Percentiles rank a stretch among this genome's conserved stretches.
These are phyloP conservation scores for Schoenoplectus tabernaemontani DNA, from an alignment of 202 grass and related monocot species.

Conservation along the genomic window DNA sequence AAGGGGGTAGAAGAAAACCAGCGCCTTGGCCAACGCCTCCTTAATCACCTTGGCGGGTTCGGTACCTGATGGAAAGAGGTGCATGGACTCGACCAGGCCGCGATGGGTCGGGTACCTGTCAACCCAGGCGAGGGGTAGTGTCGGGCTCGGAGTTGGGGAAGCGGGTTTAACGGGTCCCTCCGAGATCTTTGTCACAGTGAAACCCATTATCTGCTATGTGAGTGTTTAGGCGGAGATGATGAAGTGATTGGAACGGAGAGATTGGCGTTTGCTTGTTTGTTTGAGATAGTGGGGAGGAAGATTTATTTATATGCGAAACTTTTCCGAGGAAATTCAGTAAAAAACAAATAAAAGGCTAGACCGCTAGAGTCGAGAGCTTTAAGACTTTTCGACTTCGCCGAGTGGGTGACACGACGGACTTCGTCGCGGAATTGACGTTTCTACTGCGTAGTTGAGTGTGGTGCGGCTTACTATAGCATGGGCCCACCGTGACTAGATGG, in stretches of 20 bases:
- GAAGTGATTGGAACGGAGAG: no score
- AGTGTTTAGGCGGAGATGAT: not conserved
- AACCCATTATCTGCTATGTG: slow-evolving; percentile 31
- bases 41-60: slow-evolving; percentile 50
- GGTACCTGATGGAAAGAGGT: slow-evolving; percentile 57
- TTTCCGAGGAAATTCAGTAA: not conserved
- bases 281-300: no score
- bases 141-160: slow-evolving; percentile 37
- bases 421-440: no score
- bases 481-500: no score
- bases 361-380: no score
- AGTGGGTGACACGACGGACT: slow-evolving; percentile 3
- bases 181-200: slow-evolving; percentile 83
- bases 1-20: slow-evolving; percentile 73
- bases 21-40: slow-evolving; percentile 52
- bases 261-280: no score
- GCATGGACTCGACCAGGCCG: slow-evolving; percentile 89
- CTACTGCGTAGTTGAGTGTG: no score
- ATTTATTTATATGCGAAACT: not conserved
- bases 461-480: no score
- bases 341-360: no score
- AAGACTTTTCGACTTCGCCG: not conserved
- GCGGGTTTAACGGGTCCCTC: slow-evolving; percentile 69
- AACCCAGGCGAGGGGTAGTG: slow-evolving; percentile 68
- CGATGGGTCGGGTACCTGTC: slow-evolving; percentile 93